Conservation (phyloP, 78 protist genomes). For the Dictyostelium firmibasis region DNA sequence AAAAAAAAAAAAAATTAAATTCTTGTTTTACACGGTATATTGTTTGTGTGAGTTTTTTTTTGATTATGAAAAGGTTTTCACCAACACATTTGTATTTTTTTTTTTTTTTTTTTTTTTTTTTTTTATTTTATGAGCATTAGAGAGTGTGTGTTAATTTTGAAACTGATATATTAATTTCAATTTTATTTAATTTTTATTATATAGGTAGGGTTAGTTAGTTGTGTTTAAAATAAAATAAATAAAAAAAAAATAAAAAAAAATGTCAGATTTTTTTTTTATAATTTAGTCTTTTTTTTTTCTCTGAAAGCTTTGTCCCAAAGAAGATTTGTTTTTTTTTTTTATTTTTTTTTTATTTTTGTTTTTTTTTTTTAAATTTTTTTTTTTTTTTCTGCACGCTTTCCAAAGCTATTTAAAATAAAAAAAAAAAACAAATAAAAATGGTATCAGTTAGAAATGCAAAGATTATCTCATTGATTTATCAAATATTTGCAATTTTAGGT, state of each 20-base stretch:
- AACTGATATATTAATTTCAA: neutral
- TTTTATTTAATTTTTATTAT: no score
- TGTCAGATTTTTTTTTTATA: no score
- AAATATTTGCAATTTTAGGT: constrained; percentile 1
- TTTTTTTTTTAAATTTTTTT: neutral
- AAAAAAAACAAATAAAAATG: neutral
- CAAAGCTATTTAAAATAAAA: no score
- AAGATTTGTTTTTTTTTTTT: neutral
- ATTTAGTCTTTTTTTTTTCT: neutral
- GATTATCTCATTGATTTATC: neutral
- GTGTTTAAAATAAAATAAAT: neutral
- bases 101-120: no score
- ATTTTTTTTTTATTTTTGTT: neutral
- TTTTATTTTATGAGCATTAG: neutral
- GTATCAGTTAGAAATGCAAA: neutral
- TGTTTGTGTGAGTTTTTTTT: neutral
- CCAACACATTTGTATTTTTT: no score
- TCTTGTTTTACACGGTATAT: neutral
- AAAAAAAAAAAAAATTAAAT: no score
- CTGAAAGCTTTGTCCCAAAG: neutral
- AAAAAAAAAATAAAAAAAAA: neutral
- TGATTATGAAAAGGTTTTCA: neutral
- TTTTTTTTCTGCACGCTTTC: no score
- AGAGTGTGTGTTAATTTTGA: neutral
- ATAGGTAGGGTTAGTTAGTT: neutral